These are phyloP conservation scores for Debaryomyces tyrocola DNA, from an alignment of 805 yeast species.

Conservation along the genomic window DNA sequence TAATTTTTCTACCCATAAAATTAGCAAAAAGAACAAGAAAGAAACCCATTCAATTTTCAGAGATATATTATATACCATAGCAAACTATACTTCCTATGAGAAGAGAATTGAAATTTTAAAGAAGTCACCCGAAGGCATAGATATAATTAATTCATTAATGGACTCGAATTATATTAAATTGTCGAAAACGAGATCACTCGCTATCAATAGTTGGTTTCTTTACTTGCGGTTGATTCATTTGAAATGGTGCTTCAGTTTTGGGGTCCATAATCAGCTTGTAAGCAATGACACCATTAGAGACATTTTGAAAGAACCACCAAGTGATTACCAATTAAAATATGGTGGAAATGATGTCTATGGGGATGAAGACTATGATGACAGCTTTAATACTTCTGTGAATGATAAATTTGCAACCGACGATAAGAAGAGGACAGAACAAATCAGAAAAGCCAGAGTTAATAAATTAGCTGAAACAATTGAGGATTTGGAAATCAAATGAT, in stretches of 20 bases:
- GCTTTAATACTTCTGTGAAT: conserved; percentile 6
- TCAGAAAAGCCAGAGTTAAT: conserved; percentile 37
- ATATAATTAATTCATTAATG: conserved; percentile 28
- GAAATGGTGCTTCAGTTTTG: conserved; percentile 53
- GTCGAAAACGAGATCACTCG: conserved; percentile 45
- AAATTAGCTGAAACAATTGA: conserved; percentile 34
- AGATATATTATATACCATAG: conserved; percentile 53
- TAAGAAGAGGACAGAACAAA: conserved; percentile 33
- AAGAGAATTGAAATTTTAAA: conserved; percentile 36
- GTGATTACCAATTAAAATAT: conserved; percentile 22
- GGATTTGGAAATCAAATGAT: conserved; percentile 19
- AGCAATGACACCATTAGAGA: conserved; percentile 34
- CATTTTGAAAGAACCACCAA: conserved; percentile 35
- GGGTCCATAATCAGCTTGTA: conserved; percentile 50
- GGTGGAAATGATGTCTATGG: conserved; percentile 11
- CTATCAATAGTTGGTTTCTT: conserved; percentile 52
- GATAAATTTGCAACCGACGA: conserved; percentile 24
- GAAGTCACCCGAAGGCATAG: conserved; percentile 35
- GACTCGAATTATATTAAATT: conserved; percentile 41
- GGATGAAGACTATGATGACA: conserved; percentile 10
- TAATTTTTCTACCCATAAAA: conserved; percentile 53
- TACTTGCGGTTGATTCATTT: conserved; percentile 48
- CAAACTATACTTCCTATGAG: conserved; percentile 34
- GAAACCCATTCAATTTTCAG: conserved; percentile 59
- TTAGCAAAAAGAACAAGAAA: conserved; percentile 63